Base-by-base conservation (phyloP, 2,329 filamentous ascomycete genomes). In the Cylindrodendrum hubeiense region DNA sequence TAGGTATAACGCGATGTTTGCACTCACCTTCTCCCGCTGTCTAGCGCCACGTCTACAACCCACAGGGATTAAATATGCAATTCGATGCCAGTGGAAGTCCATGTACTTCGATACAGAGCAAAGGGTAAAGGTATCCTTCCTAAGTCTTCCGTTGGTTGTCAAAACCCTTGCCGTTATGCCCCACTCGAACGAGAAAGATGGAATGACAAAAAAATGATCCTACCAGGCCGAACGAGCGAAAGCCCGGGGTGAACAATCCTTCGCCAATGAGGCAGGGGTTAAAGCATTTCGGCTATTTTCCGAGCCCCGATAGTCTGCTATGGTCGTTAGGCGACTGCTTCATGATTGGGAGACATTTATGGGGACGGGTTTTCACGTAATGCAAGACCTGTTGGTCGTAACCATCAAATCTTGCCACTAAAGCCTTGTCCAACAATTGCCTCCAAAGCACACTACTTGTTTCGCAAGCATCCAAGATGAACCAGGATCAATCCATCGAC, bases 401-500 rank as follows among this genome's bases (percentile, higher is more conserved):
- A 33, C 30, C 5, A 33, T 33, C 30, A 33, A 33, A 33, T 33
- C 30, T 33, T 33, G 30, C 30, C 30, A 34, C 33, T 34, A 6
- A 34, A 34, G 9, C 33, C 33, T 6, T 34, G 13, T 34, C 10
- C 33, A 34, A 34, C 33, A 34, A 34, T 34, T 10, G 33, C 33
- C 33, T 34, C 33, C 33, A 34, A 34, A 34, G 13, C 33, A 34
- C 33, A 34, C 33, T 34, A 15, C 33, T 34, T 34, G 5, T 7
- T 34, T 34, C 33, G 33, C 33, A 34, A 34, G 13, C 13, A 15
- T 34, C 13, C 33, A 34, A 34, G 33, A 90, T 90, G 88, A 90
- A 86, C 80, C 86, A 89, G 79, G 84, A 89, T 73, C 86, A 89
- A 71, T 84, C 83, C 70, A 82, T 80, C 71, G 81, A 80, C 69